phyloP scores from a whole-genome alignment of 2,329 filamentous ascomycete genomes.

The Cadophora sp. region DNA sequence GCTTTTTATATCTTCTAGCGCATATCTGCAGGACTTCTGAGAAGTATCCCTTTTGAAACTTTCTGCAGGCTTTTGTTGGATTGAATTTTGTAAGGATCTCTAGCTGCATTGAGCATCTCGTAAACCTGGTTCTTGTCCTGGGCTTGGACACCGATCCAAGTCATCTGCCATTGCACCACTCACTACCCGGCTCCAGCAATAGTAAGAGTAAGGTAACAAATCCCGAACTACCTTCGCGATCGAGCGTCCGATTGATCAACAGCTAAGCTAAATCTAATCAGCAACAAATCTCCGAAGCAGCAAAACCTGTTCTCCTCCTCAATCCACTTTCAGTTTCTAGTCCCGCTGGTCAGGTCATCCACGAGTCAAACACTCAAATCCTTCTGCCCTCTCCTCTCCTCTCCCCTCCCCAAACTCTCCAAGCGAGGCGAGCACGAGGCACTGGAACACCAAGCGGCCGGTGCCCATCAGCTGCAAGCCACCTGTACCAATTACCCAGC shows the following conservation, averaged over 20 bases:
- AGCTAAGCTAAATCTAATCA: not conserved
- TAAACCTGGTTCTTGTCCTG: no score
- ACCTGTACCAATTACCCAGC: not conserved
- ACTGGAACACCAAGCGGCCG: not conserved
- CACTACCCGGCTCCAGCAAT: no score
- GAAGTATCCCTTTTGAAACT: no score
- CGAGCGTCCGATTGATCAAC: not conserved
- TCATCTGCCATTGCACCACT: no score
- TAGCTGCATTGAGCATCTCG: no score
- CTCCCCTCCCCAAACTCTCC: not conserved
- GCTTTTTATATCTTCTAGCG: no score
- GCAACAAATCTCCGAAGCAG: not conserved
- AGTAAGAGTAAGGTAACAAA: no score
- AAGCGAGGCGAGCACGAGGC: not conserved
- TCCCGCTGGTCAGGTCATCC: not conserved
- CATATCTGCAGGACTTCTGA: no score
- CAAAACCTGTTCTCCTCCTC: not conserved
- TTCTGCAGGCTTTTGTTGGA: no score
- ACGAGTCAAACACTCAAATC: not conserved
- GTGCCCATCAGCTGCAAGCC: not conserved
- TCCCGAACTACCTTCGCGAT: not conserved
- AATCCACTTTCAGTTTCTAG: not conserved
- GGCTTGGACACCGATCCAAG: no score
- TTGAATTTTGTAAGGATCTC: no score
- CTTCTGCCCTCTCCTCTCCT: no score